Percentiles rank a stretch among this genome's conserved stretches.
Conservation (phyloP, 2,329 filamentous ascomycete genomes). For the Xylaria sp. region DNA sequence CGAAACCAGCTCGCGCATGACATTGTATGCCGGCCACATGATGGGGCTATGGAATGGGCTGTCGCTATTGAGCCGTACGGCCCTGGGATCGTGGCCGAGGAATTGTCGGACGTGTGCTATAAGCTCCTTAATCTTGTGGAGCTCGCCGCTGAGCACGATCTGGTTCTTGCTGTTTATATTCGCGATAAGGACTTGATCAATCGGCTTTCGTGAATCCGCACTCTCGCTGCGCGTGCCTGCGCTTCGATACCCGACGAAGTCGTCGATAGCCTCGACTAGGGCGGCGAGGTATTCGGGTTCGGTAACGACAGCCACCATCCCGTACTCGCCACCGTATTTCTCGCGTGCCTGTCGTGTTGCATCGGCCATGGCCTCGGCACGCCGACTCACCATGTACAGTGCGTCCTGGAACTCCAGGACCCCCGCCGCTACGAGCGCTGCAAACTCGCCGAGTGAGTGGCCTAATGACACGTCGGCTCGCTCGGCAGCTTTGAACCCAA, state of each 20-base stretch:
- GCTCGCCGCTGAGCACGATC: constrained; percentile 88
- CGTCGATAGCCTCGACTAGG: constrained; percentile 75
- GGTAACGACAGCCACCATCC: constrained; percentile 92
- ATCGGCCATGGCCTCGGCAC: constrained; percentile 82
- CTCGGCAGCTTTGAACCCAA: constrained; percentile 72
- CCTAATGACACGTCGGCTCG: constrained; percentile 83
- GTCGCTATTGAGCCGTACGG: constrained; percentile 84
- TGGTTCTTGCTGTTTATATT: constrained; percentile 97
- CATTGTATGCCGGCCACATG: constrained; percentile 81
- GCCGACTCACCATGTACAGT: constrained; percentile 73
- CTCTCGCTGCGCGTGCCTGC: constrained; percentile 72
- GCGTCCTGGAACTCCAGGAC: constrained; percentile 81
- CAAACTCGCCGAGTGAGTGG: constrained; percentile 92
- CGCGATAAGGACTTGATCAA: constrained; percentile 86
- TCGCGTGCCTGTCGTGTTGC: constrained; percentile 71
- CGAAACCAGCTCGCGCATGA: constrained; percentile 73
- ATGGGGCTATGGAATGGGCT: constrained; percentile 90
- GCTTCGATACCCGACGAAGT: constrained; percentile 74
- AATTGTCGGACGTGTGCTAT: constrained; percentile 87
- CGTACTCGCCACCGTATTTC: constrained; percentile 78
- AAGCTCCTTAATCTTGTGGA: constrained; percentile 80
- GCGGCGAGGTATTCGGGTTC: constrained; percentile 75
- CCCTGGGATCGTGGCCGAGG: constrained; percentile 86
- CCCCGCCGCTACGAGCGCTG: constrained; percentile 83
- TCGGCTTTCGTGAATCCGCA: constrained; percentile 70